Evolutionary conservation across 345 rosid genomes (phyloP).

Genomic region (Passiflora organensis): DNA sequence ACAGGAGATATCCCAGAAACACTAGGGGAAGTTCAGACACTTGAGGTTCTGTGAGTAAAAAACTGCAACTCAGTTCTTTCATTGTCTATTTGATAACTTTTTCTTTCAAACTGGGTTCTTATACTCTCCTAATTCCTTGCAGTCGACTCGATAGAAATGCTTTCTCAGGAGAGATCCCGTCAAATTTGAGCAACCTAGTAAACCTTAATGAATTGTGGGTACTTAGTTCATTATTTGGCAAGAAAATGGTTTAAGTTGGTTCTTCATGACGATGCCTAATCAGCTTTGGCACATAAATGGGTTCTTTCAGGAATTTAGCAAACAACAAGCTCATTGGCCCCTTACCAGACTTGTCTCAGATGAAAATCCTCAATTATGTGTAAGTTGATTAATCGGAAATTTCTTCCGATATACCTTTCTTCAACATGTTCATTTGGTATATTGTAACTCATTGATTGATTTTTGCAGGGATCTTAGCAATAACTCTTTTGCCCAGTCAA

Average conservation of each 20-base stretch:
- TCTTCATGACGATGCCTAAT: neutral
- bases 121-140: slow-evolving; percentile 27
- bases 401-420: slow-evolving; percentile 1
- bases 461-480: slow-evolving; percentile 81
- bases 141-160: slow-evolving; percentile 96
- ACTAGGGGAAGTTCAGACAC: slow-evolving; percentile 65
- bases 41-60: slow-evolving; percentile 94
- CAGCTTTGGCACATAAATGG: slow-evolving; percentile 3
- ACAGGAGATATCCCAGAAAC: slow-evolving; percentile 64
- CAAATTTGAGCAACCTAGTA: slow-evolving; percentile 69
- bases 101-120: neutral
- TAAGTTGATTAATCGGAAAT: slow-evolving; percentile 26
- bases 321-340: slow-evolving; percentile 69
- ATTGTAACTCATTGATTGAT: neutral
- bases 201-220: slow-evolving; percentile 71
- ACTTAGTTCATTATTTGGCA: neutral
- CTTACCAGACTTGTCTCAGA: slow-evolving; percentile 63
- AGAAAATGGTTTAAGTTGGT: neutral
- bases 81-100: neutral
- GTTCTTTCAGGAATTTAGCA: slow-evolving; percentile 66
- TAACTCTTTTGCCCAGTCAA: slow-evolving; percentile 60
- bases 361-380: slow-evolving; percentile 73
- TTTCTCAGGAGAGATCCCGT: slow-evolving; percentile 54
- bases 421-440: slow-evolving; percentile 1
- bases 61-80: neutral